A percentile compares a stretch with the other conserved stretches of the same genome.
Evolutionary conservation across 768 basidiomycete genomes (phyloP).

Genomic region (Serendipita sp.): DNA sequence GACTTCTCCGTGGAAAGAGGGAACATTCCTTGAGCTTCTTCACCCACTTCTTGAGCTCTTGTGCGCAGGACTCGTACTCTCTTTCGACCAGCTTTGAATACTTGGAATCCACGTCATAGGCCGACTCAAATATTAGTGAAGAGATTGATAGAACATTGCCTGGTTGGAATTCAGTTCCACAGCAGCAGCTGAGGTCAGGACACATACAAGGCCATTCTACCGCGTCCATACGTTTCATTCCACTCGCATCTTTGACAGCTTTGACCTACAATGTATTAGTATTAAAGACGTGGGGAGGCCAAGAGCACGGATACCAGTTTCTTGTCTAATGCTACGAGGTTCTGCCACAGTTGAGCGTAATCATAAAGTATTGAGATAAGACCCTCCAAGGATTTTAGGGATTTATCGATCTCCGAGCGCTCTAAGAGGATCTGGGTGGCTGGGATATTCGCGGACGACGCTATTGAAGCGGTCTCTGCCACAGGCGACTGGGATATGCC

Average conservation of each 20-base stretch:
- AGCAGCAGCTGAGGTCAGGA: not conserved
- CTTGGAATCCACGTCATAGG: not conserved
- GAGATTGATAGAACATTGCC: not conserved
- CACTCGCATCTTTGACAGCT: not conserved
- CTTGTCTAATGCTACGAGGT: not conserved
- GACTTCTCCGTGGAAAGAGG: not conserved
- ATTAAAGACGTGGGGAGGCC: too few species aligned
- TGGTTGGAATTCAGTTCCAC: not conserved
- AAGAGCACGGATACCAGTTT: not conserved
- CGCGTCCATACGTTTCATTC: not conserved
- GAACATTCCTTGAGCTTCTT: not conserved
- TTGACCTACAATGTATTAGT: not conserved
- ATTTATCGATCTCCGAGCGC: constrained; percentile 3
- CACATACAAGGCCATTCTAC: not conserved
- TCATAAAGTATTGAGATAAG: not conserved
- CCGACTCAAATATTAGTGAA: constrained; percentile 1
- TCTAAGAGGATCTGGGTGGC: not conserved
- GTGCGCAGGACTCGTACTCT: not conserved
- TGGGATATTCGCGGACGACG: not conserved
- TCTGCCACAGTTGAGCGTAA: not conserved
- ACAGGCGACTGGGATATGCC: not conserved
- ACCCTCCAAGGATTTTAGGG: not conserved
- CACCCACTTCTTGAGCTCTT: constrained; percentile 1
- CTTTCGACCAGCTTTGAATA: not conserved
- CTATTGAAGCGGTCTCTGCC: not conserved